Conservation (phyloP, 495 filamentous ascomycete genomes). For the Daldinia caldariorum region DNA sequence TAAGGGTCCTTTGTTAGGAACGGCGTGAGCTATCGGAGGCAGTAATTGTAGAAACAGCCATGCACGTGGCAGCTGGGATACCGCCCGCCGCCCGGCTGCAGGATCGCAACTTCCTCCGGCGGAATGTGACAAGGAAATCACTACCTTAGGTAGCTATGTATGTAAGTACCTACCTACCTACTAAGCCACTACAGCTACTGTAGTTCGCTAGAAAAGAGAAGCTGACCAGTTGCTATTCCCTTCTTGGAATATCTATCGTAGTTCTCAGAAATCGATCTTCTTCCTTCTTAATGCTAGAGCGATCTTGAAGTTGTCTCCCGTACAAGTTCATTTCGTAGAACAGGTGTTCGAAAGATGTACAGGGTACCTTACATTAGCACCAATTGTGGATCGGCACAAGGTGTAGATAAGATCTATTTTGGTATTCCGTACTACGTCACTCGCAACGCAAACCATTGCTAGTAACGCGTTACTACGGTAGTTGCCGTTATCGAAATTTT, state of each 20-base stretch:
- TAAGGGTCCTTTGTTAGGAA: neutral
- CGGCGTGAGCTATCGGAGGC: neutral
- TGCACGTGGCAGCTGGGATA: slow-evolving; percentile 23
- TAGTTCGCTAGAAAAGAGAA: slow-evolving; percentile 14
- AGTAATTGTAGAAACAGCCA: slow-evolving; percentile 1
- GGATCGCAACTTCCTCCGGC: slow-evolving; percentile 9
- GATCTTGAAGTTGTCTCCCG: slow-evolving; percentile 1
- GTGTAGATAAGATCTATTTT: slow-evolving; percentile 16
- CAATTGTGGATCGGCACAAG: slow-evolving; percentile 9
- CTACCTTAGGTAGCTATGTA: neutral
- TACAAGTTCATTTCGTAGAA: neutral
- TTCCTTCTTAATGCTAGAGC: neutral
- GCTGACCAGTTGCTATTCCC: slow-evolving; percentile 5
- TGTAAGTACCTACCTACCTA: too few species aligned
- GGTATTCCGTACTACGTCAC: slow-evolving; percentile 5
- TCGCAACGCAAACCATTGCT: neutral
- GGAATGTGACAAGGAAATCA: slow-evolving; percentile 2
- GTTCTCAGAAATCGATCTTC: neutral
- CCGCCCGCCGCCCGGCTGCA: slow-evolving; percentile 10
- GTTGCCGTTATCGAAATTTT: slow-evolving; percentile 4
- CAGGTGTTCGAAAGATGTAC: slow-evolving; percentile 10
- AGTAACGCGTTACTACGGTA: slow-evolving; percentile 16
- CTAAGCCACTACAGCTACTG: neutral
- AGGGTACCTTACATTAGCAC: slow-evolving; percentile 31
- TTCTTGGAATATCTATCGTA: neutral